These are phyloP conservation scores for Suhomyces sp. DNA, from an alignment of 805 yeast genomes.

Conservation along the genomic window DNA sequence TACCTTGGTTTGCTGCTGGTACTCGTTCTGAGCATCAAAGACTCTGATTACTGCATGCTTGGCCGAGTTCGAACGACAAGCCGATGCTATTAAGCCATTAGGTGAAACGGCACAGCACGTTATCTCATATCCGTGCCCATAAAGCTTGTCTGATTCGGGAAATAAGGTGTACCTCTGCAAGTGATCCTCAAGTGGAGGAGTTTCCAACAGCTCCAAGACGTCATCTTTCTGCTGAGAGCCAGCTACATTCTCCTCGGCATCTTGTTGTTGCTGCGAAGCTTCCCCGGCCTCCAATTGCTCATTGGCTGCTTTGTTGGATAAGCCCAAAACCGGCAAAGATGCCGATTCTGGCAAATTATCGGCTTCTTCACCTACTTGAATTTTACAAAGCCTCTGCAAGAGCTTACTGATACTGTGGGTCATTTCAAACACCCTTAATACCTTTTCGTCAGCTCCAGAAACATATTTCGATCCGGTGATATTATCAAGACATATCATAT, in stretches of 20 bases:
- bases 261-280: constrained; percentile 37
- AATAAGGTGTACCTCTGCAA: constrained; percentile 88
- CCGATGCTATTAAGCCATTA: constrained; percentile 71
- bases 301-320: constrained; percentile 82
- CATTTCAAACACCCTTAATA: constrained; percentile 81
- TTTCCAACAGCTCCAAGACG: constrained; percentile 41
- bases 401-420: constrained; percentile 74
- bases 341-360: constrained; percentile 72
- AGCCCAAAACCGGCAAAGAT: constrained; percentile 86
- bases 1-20: constrained; percentile 43
- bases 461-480: constrained; percentile 64
- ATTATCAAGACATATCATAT: constrained; percentile 78
- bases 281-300: constrained; percentile 44
- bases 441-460: constrained; percentile 95
- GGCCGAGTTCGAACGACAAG: constrained; percentile 84
- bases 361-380: constrained; percentile 24
- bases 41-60: constrained; percentile 84
- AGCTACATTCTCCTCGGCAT: constrained; percentile 36
- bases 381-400: constrained; percentile 52
- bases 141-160: constrained; percentile 92
- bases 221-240: constrained; percentile 44
- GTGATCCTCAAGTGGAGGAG: constrained; percentile 87
- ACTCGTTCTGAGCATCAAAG: constrained; percentile 59
- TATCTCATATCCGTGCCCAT: constrained; percentile 97
- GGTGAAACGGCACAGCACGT: constrained; percentile 72